Conservation (phyloP, 495 filamentous ascomycete species). For the Penicillium crystallinum region DNA sequence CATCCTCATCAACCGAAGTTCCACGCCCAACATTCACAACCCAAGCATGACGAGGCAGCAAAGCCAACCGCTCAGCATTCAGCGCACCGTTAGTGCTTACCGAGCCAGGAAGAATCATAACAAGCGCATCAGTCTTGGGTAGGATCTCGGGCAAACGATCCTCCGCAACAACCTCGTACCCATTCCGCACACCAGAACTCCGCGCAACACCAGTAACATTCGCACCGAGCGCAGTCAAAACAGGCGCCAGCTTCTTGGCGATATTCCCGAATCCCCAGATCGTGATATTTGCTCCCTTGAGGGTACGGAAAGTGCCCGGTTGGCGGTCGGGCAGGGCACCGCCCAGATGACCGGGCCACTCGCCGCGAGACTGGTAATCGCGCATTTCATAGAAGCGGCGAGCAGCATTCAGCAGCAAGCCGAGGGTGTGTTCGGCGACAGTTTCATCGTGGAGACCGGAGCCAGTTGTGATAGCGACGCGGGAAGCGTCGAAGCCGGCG, state of each 20-base stretch:
- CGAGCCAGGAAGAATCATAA: conserved; percentile 28
- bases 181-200: conserved; percentile 21
- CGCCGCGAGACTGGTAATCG: conserved; percentile 46
- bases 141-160: conserved; percentile 21
- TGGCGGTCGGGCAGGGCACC: conserved; percentile 38
- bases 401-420: conserved; percentile 45
- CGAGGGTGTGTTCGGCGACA: conserved; percentile 55
- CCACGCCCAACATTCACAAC: conserved; percentile 69
- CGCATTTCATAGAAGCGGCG: conserved; percentile 55
- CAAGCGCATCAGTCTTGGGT: conserved; percentile 24
- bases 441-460: conserved; percentile 56
- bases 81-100: conserved; percentile 21
- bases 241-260: conserved; percentile 29
- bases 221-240: conserved; percentile 21
- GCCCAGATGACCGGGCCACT: conserved; percentile 54
- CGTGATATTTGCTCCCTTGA: conserved; percentile 41
- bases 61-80: conserved; percentile 22
- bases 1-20: conserved; percentile 63
- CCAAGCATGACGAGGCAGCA: conserved; percentile 51
- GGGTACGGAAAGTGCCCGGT: conserved; percentile 51
- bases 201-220: conserved; percentile 24
- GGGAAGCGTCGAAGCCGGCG: conserved; percentile 48
- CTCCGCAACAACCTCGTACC: conserved; percentile 43
- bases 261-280: conserved; percentile 35
- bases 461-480: conserved; percentile 47